phyloP scores from a whole-genome alignment of 352 stramenopile species.

The Plasmopara halstedii region DNA sequence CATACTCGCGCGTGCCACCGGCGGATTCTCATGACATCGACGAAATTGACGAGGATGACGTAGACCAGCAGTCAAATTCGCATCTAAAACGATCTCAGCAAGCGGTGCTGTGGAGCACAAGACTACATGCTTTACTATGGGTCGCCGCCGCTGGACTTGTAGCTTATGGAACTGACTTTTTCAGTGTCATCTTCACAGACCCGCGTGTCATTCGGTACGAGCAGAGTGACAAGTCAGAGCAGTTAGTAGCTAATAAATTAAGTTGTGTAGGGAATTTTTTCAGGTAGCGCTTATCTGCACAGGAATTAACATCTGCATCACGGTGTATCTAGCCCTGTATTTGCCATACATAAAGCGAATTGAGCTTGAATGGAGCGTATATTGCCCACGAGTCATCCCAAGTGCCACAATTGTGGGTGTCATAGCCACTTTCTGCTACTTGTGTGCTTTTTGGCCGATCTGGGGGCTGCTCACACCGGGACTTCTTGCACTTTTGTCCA shows the following conservation, averaged over 20 bases:
- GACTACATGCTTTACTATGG: constrained; percentile 72
- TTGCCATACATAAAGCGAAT: constrained; percentile 81
- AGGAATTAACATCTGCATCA: constrained; percentile 81
- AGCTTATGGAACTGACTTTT: constrained; percentile 63
- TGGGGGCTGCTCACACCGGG: constrained; percentile 89
- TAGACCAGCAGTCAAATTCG: constrained; percentile 15
- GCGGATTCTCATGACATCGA: constrained; percentile 30
- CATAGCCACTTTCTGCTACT: constrained; percentile 60
- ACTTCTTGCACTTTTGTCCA: constrained; percentile 82
- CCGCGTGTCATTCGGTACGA: constrained; percentile 33
- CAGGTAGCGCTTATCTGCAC: constrained; percentile 71
- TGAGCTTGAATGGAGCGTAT: constrained; percentile 84
- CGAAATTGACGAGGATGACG: constrained; percentile 29
- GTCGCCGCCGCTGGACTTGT: constrained; percentile 40
- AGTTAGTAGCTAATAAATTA: constrained; percentile 2
- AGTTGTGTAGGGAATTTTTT: constrained; percentile 58
- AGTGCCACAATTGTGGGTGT: constrained; percentile 68
- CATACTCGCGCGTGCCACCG: constrained; percentile 45
- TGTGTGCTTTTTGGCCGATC: constrained; percentile 86
- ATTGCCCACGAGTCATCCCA: constrained; percentile 90
- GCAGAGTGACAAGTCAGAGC: neutral
- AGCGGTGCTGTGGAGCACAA: constrained; percentile 55
- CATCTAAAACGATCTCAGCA: constrained; percentile 30
- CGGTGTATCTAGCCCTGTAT: constrained; percentile 80
- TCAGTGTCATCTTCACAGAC: constrained; percentile 61